A percentile compares a stretch with the other conserved stretches of the same genome.
Evolutionary conservation across 2,329 filamentous ascomycete genomes (phyloP).

Genomic region (Aspergillus pseudonomiae): DNA sequence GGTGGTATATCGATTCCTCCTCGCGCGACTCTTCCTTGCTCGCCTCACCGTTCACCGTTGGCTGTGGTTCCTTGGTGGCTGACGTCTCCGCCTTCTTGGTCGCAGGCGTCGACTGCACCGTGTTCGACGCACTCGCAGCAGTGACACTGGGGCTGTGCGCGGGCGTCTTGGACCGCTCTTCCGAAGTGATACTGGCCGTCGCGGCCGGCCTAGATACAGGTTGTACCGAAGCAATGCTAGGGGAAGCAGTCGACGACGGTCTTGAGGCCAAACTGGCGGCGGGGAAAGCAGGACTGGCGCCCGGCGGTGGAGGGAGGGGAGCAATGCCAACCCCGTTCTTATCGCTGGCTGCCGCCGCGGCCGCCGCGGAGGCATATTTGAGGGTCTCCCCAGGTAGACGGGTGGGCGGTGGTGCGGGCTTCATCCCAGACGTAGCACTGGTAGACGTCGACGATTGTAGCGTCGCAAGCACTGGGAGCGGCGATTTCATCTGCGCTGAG

Average conservation of each 20-base stretch:
- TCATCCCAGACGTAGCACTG: constrained; percentile 70
- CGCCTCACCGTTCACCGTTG: constrained; percentile 52
- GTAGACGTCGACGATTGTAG: constrained; percentile 66
- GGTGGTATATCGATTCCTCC: constrained; percentile 85
- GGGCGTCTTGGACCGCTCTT: constrained; percentile 58
- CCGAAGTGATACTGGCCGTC: constrained; percentile 42
- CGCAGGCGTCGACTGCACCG: constrained; percentile 50
- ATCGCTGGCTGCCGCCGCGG: constrained; percentile 87
- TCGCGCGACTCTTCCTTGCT: constrained; percentile 53
- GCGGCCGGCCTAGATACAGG: constrained; percentile 45
- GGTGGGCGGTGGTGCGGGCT: constrained; percentile 84
- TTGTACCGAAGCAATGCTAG: constrained; percentile 53
- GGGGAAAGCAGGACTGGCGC: constrained; percentile 56
- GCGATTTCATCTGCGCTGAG: constrained; percentile 91
- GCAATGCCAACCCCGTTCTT: constrained; percentile 88
- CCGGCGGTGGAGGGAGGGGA: constrained; percentile 87
- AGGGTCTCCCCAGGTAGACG: constrained; percentile 85
- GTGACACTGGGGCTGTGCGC: constrained; percentile 50
- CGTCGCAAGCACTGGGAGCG: constrained; percentile 87
- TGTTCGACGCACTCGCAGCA: constrained; percentile 42
- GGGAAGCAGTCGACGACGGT: constrained; percentile 62
- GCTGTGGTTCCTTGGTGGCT: constrained; percentile 41
- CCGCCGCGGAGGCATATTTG: constrained; percentile 95
- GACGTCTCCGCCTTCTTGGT: constrained; percentile 50
- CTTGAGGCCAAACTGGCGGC: constrained; percentile 54